Percentiles rank a stretch among this genome's conserved stretches.
Evolutionary conservation across 2,329 filamentous ascomycete genomes (phyloP).

Genomic region (Aspergillus persii): DNA sequence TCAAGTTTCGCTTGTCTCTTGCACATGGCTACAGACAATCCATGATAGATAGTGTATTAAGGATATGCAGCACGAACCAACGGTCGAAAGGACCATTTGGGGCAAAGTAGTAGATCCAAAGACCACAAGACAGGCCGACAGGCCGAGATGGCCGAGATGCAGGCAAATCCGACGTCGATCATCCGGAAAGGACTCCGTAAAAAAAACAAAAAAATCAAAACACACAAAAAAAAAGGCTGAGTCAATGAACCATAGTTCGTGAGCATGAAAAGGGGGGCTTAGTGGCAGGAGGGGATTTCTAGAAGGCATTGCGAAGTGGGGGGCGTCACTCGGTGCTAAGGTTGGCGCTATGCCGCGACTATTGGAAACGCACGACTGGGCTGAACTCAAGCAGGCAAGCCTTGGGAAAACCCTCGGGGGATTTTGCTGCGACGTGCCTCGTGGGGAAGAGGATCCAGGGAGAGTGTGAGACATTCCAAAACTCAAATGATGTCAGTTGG

Average conservation of each 20-base stretch:
- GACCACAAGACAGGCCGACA: neutral
- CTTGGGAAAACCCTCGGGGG: constrained; percentile 18
- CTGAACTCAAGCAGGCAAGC: neutral
- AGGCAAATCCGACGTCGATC: constrained; percentile 9
- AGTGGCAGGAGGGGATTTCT: constrained; percentile 3
- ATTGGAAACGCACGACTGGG: constrained; percentile 11
- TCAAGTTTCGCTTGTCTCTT: neutral
- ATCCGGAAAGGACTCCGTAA: neutral
- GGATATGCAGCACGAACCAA: neutral
- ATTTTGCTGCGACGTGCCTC: constrained; percentile 11
- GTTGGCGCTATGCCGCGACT: constrained; percentile 14
- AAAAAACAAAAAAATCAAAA: neutral
- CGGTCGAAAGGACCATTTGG: neutral
- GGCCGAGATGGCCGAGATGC: neutral
- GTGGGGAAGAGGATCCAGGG: constrained; percentile 6
- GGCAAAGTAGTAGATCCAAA: neutral
- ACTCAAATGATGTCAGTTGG: constrained; percentile 17
- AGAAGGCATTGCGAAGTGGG: constrained; percentile 10
- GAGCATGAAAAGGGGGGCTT: neutral
- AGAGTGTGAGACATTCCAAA: constrained; percentile 12
- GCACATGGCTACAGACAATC: neutral
- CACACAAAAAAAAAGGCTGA: neutral
- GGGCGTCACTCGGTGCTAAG: neutral
- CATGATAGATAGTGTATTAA: neutral
- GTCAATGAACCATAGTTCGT: neutral